phyloP scores from a whole-genome alignment of 1,284 basidiomycete genomes.

The Moesziomyces globuligerus region DNA sequence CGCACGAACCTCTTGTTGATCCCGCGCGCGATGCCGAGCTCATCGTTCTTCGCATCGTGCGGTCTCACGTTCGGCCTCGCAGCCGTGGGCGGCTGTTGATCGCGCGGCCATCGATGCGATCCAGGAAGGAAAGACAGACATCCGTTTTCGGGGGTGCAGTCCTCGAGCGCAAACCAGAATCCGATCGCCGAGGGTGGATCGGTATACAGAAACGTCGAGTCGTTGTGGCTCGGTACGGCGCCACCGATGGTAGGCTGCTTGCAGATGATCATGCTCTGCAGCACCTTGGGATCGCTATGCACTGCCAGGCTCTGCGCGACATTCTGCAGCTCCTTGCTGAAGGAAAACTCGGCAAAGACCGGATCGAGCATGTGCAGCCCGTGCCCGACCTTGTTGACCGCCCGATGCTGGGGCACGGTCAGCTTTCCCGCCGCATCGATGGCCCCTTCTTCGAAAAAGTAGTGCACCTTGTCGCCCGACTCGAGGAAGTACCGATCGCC shows the following conservation, averaged over 20 bases:
- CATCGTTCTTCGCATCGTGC: constrained; percentile 3
- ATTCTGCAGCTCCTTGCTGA: constrained; percentile 32
- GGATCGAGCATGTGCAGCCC: constrained; percentile 84
- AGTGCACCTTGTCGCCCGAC: constrained; percentile 81
- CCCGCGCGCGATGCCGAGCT: constrained; percentile 41
- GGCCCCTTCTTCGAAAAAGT: constrained; percentile 86
- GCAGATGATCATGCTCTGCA: constrained; percentile 86
- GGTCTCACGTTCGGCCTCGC: constrained; percentile 1
- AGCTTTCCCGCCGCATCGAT: constrained; percentile 52
- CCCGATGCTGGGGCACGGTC: constrained; percentile 20
- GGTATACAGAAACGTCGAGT: constrained; percentile 78
- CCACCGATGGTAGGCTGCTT: constrained; percentile 67
- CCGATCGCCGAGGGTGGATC: constrained; percentile 89
- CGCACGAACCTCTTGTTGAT: constrained; percentile 59
- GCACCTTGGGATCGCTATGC: constrained; percentile 70
- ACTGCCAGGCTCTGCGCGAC: constrained; percentile 43
- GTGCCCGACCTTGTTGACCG: constrained; percentile 60
- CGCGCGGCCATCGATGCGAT: constrained; percentile 41
- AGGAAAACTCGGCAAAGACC: constrained; percentile 71
- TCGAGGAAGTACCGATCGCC: constrained; percentile 92
- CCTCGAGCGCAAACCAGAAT: constrained; percentile 93
- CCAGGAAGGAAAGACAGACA: constrained; percentile 56
- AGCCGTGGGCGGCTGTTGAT: neutral
- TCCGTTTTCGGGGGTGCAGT: constrained; percentile 64
- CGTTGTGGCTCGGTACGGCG: constrained; percentile 70